Evolutionary conservation across 2,329 filamentous ascomycete genomes (phyloP).

Genomic region (Calycina marina): DNA sequence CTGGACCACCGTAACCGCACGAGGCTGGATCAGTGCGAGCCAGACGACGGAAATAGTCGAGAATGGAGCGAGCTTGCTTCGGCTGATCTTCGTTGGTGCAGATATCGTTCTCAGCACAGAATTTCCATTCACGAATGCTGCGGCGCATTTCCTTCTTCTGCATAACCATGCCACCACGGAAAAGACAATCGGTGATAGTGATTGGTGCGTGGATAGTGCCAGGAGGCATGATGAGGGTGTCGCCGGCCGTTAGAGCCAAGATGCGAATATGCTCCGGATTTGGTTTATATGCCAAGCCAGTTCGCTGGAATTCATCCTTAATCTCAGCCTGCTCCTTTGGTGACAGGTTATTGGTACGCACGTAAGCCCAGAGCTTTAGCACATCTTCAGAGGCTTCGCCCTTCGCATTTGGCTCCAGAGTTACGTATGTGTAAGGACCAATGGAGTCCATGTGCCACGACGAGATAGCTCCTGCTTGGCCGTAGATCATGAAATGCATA

Average conservation of each 20-base stretch:
- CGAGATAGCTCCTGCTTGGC: constrained; percentile 8
- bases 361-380: constrained; percentile 7
- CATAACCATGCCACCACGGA: constrained; percentile 8
- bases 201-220: constrained; percentile 9
- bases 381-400: constrained; percentile 2
- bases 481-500: constrained; percentile 8
- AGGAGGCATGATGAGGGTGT: constrained; percentile 8
- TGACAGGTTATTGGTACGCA: constrained; percentile 2
- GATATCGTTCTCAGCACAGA: constrained; percentile 4
- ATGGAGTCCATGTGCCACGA: constrained; percentile 9
- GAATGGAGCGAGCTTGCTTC: constrained; percentile 4
- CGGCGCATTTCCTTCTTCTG: constrained; percentile 6
- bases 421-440: constrained; percentile 6
- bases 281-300: constrained; percentile 5
- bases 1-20: constrained; percentile 3
- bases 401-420: constrained; percentile 6
- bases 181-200: constrained; percentile 9
- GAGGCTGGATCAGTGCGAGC: constrained; percentile 2
- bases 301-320: constrained; percentile 2
- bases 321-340: constrained; percentile 3
- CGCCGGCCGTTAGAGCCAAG: constrained; percentile 5
- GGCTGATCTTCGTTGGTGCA: constrained; percentile 8
- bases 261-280: constrained; percentile 5
- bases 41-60: constrained; percentile 5
- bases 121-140: constrained; percentile 4